Evolutionary conservation across 345 rosid species (phyloP).

Genomic region (Carallia pectinifolia): DNA sequence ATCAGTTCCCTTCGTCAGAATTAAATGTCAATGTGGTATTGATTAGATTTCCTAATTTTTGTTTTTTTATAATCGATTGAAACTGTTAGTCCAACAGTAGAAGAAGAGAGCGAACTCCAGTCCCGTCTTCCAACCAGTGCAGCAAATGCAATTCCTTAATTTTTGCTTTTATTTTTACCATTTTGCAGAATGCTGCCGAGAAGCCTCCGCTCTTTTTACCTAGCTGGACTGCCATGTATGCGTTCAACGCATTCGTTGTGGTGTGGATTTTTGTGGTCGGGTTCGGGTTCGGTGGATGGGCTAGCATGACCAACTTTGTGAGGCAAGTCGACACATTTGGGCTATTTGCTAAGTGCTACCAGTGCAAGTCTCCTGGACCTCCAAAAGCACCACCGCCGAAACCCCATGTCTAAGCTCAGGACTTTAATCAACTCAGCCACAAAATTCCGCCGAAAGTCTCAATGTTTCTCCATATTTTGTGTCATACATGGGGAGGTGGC

Average conservation of each 20-base stretch:
- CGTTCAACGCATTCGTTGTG: slow-evolving; percentile 64
- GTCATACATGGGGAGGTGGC: slow-evolving; percentile 48
- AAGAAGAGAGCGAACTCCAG: too few species aligned
- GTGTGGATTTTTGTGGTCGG: slow-evolving; percentile 86
- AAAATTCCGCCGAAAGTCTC: not conserved
- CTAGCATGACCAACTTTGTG: slow-evolving; percentile 88
- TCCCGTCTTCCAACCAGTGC: too few species aligned
- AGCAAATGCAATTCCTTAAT: too few species aligned
- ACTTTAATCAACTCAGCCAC: not conserved
- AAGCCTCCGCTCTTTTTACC: slow-evolving; percentile 83
- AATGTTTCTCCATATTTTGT: slow-evolving; percentile 41
- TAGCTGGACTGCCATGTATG: slow-evolving; percentile 92
- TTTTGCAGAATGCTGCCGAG: slow-evolving; percentile 84
- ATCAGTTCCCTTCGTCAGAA: not conserved
- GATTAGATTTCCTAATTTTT: not conserved
- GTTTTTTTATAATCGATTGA: too few species aligned
- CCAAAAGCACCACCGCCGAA: slow-evolving; percentile 33
- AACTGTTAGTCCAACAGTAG: too few species aligned
- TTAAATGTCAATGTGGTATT: not conserved
- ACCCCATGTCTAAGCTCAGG: slow-evolving; percentile 31
- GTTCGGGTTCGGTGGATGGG: slow-evolving; percentile 95
- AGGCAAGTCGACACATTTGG: slow-evolving; percentile 87
- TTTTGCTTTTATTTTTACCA: too few species aligned
- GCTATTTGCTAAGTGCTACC: slow-evolving; percentile 95
- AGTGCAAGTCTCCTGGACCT: slow-evolving; percentile 74